Evolutionary conservation across 2,329 filamentous ascomycete species (phyloP).

Genomic region (Clarireedia monteithiana): DNA sequence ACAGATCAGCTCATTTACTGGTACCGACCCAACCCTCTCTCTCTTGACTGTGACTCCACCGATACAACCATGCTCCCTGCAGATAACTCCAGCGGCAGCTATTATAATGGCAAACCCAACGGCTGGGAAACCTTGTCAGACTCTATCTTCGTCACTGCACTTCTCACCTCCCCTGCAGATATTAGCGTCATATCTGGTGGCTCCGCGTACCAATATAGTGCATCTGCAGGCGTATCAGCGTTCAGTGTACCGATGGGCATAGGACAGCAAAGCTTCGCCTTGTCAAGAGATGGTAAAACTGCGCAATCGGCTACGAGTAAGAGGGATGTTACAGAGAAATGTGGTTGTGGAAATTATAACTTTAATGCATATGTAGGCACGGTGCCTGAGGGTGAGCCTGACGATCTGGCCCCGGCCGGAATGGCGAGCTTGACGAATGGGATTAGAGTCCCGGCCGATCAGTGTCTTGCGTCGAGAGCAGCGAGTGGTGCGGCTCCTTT

Average conservation of each 20-base stretch:
- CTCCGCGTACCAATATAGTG: not conserved
- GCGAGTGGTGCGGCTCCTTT: not conserved
- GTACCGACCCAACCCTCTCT: not conserved
- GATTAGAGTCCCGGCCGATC: not conserved
- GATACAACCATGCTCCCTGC: constrained; percentile 6
- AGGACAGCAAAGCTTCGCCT: not conserved
- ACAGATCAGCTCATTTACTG: constrained; percentile 2
- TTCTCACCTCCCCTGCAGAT: not conserved
- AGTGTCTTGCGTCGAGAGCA: not conserved
- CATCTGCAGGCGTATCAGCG: not conserved
- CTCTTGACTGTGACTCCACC: not conserved
- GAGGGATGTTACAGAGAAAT: not conserved
- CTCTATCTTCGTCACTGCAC: not conserved
- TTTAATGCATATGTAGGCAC: constrained; percentile 9
- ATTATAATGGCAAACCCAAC: constrained; percentile 1
- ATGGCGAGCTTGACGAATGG: not conserved
- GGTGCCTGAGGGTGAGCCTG: not conserved
- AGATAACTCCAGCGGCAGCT: not conserved
- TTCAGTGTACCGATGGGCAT: not conserved
- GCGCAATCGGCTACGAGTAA: not conserved
- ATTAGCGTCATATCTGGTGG: not conserved
- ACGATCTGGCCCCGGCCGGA: not conserved
- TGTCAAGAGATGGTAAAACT: not conserved
- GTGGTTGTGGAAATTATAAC: constrained; percentile 4
- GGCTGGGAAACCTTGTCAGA: constrained; percentile 4